phyloP scores from a whole-genome alignment of 352 stramenopile species.

The Phytophthora uliginosa region DNA sequence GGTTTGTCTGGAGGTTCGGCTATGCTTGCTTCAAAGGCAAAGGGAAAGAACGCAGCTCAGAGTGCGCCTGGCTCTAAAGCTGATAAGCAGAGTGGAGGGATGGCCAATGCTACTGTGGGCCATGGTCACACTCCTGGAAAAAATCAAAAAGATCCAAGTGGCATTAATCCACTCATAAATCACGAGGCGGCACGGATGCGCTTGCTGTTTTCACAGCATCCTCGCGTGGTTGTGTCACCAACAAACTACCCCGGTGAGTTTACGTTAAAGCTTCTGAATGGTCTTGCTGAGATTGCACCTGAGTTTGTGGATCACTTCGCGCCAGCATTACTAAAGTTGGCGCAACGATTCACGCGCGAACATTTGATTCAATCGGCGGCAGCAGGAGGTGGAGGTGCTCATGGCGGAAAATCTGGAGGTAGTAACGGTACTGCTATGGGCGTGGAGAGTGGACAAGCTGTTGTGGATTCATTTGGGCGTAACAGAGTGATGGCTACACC shows the following conservation, averaged over 20 bases:
- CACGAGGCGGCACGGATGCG: conserved; percentile 69
- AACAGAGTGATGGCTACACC: conserved; percentile 92
- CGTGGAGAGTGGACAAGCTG: conserved; percentile 49
- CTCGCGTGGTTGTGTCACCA: conserved; percentile 45
- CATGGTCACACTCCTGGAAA: conserved; percentile 36
- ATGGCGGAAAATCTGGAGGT: conserved; percentile 33
- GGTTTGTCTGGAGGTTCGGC: conserved; percentile 16
- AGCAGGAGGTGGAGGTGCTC: conserved; percentile 20
- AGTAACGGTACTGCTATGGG: conserved; percentile 42
- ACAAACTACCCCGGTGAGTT: conserved; percentile 77
- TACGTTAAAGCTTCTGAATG: conserved; percentile 73
- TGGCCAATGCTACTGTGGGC: conserved; percentile 14
- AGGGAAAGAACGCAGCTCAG: conserved; percentile 46
- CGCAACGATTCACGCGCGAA: conserved; percentile 86
- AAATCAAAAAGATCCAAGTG: conserved; percentile 48
- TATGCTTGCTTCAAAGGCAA: conserved; percentile 41
- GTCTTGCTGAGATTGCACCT: conserved; percentile 63
- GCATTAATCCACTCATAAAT: conserved; percentile 61
- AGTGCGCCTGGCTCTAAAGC: conserved; percentile 32
- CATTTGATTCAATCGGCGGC: conserved; percentile 75
- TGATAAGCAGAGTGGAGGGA: conserved; percentile 35
- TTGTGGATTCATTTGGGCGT: conserved; percentile 79
- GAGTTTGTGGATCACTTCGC: conserved; percentile 88
- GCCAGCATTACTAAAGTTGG: conserved; percentile 81
- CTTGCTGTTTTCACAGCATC: conserved; percentile 58